Conservation (phyloP, 768 basidiomycete genomes). For the Pisolithus orientalis region DNA sequence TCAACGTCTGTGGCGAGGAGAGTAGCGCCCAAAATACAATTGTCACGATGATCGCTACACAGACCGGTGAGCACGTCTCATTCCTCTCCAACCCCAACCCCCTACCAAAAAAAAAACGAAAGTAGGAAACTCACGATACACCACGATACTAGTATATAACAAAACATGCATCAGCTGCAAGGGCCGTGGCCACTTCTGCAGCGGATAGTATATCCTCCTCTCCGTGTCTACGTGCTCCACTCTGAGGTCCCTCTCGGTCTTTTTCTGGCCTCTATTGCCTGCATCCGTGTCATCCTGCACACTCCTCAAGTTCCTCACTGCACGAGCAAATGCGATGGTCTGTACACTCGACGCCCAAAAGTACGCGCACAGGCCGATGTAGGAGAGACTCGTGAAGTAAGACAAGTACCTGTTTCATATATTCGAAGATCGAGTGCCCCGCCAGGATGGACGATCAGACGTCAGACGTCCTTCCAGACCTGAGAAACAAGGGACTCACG, state of each 20-base stretch:
- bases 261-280: not conserved
- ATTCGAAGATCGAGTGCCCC: not conserved
- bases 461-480: not conserved
- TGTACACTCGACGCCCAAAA: slow-evolving; percentile 55
- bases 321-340: slow-evolving; percentile 36
- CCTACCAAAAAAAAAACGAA: not conserved
- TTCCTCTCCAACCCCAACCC: not conserved
- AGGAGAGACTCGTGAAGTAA: slow-evolving; percentile 61
- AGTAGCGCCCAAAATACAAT: slow-evolving; percentile 58
- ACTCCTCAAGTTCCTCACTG: slow-evolving; percentile 3
- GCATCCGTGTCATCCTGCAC: not conserved
- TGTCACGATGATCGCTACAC: slow-evolving; percentile 58
- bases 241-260: not conserved
- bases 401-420: slow-evolving; percentile 43
- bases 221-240: slow-evolving; percentile 3
- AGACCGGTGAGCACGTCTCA: not conserved
- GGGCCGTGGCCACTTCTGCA: slow-evolving; percentile 52
- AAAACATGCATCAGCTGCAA: slow-evolving; percentile 54
- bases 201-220: slow-evolving; percentile 37
- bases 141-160: slow-evolving; percentile 43
- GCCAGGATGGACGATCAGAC: not conserved
- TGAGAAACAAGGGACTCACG: slow-evolving; percentile 16
- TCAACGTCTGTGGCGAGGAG: slow-evolving; percentile 36
- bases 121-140: slow-evolving; percentile 45
- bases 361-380: slow-evolving; percentile 57